Evolutionary conservation across 345 rosid species (phyloP), one percentile per base, ranked within the genome.

Genomic region (Citrus mangshanensis): DNA sequence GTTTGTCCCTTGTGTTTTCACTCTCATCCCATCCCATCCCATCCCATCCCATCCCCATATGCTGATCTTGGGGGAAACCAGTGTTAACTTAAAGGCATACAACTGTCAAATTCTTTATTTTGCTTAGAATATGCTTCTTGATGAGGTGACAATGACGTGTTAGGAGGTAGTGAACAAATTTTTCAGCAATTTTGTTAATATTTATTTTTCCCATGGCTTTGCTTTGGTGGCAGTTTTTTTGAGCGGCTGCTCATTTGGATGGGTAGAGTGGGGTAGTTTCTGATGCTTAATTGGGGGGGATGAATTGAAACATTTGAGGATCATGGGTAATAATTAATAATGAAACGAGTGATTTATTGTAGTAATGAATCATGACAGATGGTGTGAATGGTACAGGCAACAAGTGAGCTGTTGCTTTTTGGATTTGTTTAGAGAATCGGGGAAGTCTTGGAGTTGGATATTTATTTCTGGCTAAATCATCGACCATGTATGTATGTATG

Each of bases 11-110:
- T 25, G 51, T 66, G 14, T 46, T 32, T 46, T 22, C 51, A 34
- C 24, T 18, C 66, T 40, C 25, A 16, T 18, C 62, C 51, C 51
- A 12, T 12, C 46, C 14, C 49, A 10, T 42, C n/a, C n/a, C n/a
- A 16, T 18, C 62, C 51, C 51, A 12, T 12, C 46, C 51, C 51
- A 12, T 42, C 42, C 13, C 13, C 46, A 40, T 2, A 2, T 3
- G 51, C 68, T 16, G 51, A 24, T 56, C 27, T 13, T 72, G 63
- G 73, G 68, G 73, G 65, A 28, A 77, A 46, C 30, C 71, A 28
- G 7, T 68, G 70, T 34, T 34, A 6, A 58, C 64, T 56, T 34
- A 68, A 40, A 21, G 60, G 51, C 51, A 46, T 13, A 46, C 51
- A 46, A 13, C 51, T 10, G 51, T 13, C 51, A 0, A 13, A 12